Evolutionary conservation across 495 filamentous ascomycete genomes (phyloP).

Genomic region (Pseudomonodictys pantanalensis): DNA sequence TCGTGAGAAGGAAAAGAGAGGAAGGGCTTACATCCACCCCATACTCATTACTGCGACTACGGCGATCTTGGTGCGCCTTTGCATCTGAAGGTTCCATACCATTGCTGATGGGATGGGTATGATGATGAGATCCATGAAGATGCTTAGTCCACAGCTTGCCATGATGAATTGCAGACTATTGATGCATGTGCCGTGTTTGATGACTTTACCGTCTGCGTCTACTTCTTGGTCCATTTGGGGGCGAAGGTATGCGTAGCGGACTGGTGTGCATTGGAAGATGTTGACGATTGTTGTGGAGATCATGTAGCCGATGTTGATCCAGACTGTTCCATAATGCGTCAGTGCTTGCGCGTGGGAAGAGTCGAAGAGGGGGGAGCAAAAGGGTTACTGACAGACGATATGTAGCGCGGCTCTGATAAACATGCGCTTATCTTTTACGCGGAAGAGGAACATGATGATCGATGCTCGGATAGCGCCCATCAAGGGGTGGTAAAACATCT

Average conservation of each 20-base stretch:
- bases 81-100: conserved; percentile 49
- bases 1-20: background rate
- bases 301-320: conserved; percentile 52
- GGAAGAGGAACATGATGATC: conserved; percentile 51
- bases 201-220: conserved; percentile 39
- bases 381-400: conserved; percentile 29
- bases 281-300: conserved; percentile 55
- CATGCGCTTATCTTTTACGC: conserved; percentile 43
- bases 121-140: conserved; percentile 50
- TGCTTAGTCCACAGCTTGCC: conserved; percentile 44
- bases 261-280: conserved; percentile 56
- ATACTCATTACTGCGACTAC: conserved; percentile 45
- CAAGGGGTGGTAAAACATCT: conserved; percentile 63
- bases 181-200: conserved; percentile 46
- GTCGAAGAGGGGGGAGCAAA: background rate
- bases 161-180: conserved; percentile 46
- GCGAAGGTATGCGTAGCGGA: conserved; percentile 37
- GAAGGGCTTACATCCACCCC: conserved; percentile 32
- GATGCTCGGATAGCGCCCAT: conserved; percentile 59
- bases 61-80: conserved; percentile 45
- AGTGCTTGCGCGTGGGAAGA: no score
- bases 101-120: conserved; percentile 50
- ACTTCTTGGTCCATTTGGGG: conserved; percentile 28
- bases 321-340: conserved; percentile 26
- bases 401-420: conserved; percentile 46